Base-by-base conservation (phyloP, 2,329 filamentous ascomycete species). In the Hymenoscyphus albidus region DNA sequence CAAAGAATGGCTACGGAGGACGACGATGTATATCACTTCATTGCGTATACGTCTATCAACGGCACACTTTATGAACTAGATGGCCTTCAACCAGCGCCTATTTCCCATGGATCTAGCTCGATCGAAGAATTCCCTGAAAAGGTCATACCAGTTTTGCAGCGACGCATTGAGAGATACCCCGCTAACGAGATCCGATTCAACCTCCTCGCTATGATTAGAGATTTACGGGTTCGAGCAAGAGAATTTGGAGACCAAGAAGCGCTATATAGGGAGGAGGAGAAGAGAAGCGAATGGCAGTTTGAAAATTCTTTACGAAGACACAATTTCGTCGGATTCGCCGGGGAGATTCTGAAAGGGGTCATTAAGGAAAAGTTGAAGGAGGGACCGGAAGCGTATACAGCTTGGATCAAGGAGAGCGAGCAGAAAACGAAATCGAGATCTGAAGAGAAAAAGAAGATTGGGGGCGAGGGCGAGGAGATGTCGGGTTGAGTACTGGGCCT, bases 1-100 rank as follows among this genome's bases (percentile, higher is more conserved):
- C 86, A 89, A 70, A 85, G 88, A 12, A 81, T 86, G 12, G 85
- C 85, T 14, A 85, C 84, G 62, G 86, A 87, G n/a, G 83, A 91
- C 63, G 93, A 96, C 73, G 95, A 98, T 74, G 91, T 94, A 35
- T 99, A 96, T 80, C 95, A 99, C 80, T 99, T 99, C 78, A 93
- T 99, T 73, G 95, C 93, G 39, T 99, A 99, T 79, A 93, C 92
- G 9, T 85, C 88, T 62, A 83, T 97, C 70, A 85, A 89, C 74
- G 89, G 88, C 69, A 87, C 81, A 4, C 83, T 99, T 62, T 99
- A 97, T 82, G 95, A 99, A 80, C 85, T 99, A 61, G 95, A 99
- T 78, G 95, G 95, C 18, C 82, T 99, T 69, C 94, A 98, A 79
- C 92, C 93, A 3, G 90, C 91, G 64, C 95, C 95, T 63, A 97